Base-by-base conservation (phyloP, 2,329 filamentous ascomycete species). In the Gliomastix tumulicola region DNA sequence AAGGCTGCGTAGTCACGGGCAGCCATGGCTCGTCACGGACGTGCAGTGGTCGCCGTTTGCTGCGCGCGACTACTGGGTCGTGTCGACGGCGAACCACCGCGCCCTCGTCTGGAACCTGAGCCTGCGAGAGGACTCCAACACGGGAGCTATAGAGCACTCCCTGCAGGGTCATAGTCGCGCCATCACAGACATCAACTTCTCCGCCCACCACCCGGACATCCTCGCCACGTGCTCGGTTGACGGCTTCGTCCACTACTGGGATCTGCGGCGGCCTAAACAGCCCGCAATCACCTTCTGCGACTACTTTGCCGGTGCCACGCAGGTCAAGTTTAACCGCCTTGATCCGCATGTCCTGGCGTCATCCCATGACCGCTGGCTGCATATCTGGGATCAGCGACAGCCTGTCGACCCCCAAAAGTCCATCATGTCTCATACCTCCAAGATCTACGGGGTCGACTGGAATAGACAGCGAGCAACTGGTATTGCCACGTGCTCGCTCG, bases 21-120 rank as follows among this genome's bases (percentile, higher is more conserved):
- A 88, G 30, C 84, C 87, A n/a, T 96, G 89, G 88, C 80, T 94
- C 35, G 89, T 95, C 6, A 88, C 90, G 10, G 90, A 96, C 59
- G 89, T 95, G 21, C 90, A 96, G 60, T 96, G 90, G 90, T 95
- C 88, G 10, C 90, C 90, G 1, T 95, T 96, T 56, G 85, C 89
- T 11, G 79, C 76, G 16, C 78, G 89, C 33, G 86, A 94, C 56
- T 89, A 89, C 51, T 96, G 90, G 89, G 84, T 96, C 15, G 86
- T 88, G 23, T 94, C 88, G 41, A 95, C 89, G 1, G 90, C 88
- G 15, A 96, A 96, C 56, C 89, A 96, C 57, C 88, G 92, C 48
- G 92, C 89, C 16, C 69, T 96, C 35, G 86, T 96, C 16, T 96
- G 88, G 88, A 96, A 96, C 56, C 68, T 96, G 41, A 87, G 84